phyloP scores from a whole-genome alignment of 371 early-diverging fungal genomes.

The Thermomucor indicae-seudaticae region DNA sequence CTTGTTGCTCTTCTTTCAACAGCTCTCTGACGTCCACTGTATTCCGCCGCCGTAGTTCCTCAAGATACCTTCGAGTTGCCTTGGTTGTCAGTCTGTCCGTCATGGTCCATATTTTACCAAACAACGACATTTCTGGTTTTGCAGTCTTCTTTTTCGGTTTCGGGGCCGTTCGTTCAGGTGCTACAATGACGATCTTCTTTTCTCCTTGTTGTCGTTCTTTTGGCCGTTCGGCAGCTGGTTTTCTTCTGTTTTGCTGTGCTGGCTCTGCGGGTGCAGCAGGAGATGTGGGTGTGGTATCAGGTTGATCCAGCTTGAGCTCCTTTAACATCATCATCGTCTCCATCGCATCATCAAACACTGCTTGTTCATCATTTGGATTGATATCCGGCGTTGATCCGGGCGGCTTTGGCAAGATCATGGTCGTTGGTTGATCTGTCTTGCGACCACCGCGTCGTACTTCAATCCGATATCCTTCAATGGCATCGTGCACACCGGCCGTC shows the following conservation, averaged over 20 bases:
- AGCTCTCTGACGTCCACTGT: conserved; percentile 1
- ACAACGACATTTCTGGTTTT: conserved; percentile 39
- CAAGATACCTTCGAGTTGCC: conserved; percentile 32
- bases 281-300: conserved; percentile 1
- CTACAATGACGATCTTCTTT: background rate
- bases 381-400: background rate
- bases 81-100: conserved; percentile 43
- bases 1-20: conserved; percentile 17
- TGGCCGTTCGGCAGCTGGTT: background rate
- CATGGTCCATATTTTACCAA: conserved; percentile 54
- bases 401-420: conserved; percentile 25
- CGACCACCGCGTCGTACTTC: conserved; percentile 10
- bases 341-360: conserved; percentile 33
- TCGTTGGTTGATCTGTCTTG: conserved; percentile 29
- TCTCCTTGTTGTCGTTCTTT: background rate
- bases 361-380: conserved; percentile 6
- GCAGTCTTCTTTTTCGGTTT: conserved; percentile 28
- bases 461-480: conserved; percentile 44
- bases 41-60: conserved; percentile 13
- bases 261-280: background rate
- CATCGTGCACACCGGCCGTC: conserved; percentile 23
- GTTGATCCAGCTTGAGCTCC: conserved; percentile 30
- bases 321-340: conserved; percentile 51
- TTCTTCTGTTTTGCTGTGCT: too few species aligned
- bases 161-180: conserved; percentile 3